Evolutionary conservation across 192 early-diverging fungal genomes (phyloP), one percentile per base, ranked within the genome.

Genomic region (Coemansia biformis): DNA sequence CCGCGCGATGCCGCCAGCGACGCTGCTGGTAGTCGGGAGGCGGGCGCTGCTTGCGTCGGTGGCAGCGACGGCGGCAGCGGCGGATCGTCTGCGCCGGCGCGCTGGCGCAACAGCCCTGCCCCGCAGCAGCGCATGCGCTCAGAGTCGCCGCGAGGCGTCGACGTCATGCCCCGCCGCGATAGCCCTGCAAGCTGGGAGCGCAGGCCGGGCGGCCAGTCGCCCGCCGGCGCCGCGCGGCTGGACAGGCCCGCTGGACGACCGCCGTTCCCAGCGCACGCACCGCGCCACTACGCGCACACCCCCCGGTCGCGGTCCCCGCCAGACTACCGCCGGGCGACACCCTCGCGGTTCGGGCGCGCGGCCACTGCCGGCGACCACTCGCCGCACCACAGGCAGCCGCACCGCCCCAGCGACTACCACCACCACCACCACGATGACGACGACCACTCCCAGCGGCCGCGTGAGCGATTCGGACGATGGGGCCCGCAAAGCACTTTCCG

Each of bases 281-380:
- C n/a, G n/a, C n/a, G n/a, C n/a, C n/a, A n/a, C n/a, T n/a, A 33
- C 31, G 11, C 9, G 14, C 47, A 48, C 10, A 12, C 9, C 21
- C 63, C 68, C 10, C 55, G 68, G 9, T 64, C 68, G 2, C 54
- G 68, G 26, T 71, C 68, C 26, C 68, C 68, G 2, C 32, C 18
- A 12, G 35, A 29, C 5, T 34, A 47, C 12, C 46, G 32, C 18
- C 39, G 60, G 8, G 48, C 38, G 0, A 18, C 48, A 31, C 52
- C 51, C n/a, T n/a, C n/a, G n/a, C n/a, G n/a, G n/a, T n/a, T n/a
- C n/a, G n/a, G n/a, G n/a, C n/a, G n/a, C n/a, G n/a, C n/a, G n/a
- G n/a, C n/a, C n/a, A n/a, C n/a, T n/a, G n/a, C n/a, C n/a, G n/a
- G n/a, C n/a, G n/a, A 15, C 9, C 39, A 12, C 39, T 30, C 3